Evolutionary conservation across 148 eudicot species (phyloP).

Genomic region (Fagopyrum esculentum): DNA sequence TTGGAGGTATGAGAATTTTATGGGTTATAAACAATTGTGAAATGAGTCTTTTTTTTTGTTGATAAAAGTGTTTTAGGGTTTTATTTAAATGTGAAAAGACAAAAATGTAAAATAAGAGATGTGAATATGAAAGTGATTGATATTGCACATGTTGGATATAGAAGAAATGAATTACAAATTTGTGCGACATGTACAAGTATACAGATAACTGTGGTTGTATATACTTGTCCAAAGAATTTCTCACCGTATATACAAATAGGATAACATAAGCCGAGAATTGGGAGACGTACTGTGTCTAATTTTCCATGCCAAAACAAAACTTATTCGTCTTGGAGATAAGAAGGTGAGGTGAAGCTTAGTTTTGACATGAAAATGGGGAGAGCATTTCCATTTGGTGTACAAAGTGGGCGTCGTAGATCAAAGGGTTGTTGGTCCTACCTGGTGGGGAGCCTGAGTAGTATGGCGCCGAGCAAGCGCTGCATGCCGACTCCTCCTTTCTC

Average conservation of each 20-base stretch:
- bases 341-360: conserved; percentile 4
- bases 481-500: not conserved
- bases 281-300: no score
- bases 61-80: no score
- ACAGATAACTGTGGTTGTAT: not conserved
- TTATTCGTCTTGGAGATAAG: not conserved
- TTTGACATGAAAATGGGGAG: conserved; percentile 9
- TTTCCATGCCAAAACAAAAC: not conserved
- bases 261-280: not conserved
- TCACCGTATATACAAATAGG: not conserved
- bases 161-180: no score
- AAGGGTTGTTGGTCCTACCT: conserved; percentile 12
- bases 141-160: no score
- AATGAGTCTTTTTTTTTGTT: no score
- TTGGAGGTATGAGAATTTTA: no score
- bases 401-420: conserved; percentile 8
- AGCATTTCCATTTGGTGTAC: conserved; percentile 7
- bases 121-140: no score
- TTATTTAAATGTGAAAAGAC: no score
- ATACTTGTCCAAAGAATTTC: not conserved
- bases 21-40: no score
- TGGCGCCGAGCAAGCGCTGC: conserved; percentile 11
- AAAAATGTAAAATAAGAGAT: no score
- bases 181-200: conserved; percentile 2
- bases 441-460: conserved; percentile 13